Base-by-base conservation (phyloP, 1,284 basidiomycete genomes). In the Psilocybe mexicana region DNA sequence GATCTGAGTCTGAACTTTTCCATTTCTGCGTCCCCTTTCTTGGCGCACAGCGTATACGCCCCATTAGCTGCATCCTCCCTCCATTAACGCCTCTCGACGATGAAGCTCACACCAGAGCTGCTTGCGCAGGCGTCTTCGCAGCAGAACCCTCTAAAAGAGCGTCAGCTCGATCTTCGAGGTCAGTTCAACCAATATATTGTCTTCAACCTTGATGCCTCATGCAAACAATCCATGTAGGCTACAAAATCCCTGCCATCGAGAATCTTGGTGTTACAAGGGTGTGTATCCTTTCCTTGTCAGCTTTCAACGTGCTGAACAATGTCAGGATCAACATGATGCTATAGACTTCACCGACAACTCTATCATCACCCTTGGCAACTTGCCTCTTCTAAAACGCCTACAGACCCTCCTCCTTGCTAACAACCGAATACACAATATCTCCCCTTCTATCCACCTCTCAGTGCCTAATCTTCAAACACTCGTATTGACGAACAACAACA, bases 231-330 rank as follows among this genome's bases (percentile, higher is more conserved):
- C 60, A 55, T 50, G 66, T 72, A 96, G 94, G 95, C 59, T 92
- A 94, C 76, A 96, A 96, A 84, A 98, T 99, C 69, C 94, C 96
- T 46, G 88, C 93, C 53, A 99, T 99, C 71, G 97, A 99, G 87
- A 99, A 99, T 81, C 83, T 99, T 67, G 97, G 96, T 79, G 94
- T 98, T 69, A 97, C 93, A 74, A 93, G 83, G 85, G 95, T 85
- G 77, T 73, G 79, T 80, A 69, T 64, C 47, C 48, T 8, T 49
- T 52, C 50, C 54, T 14, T n/a, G 43, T 44, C 43, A 49, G 11
- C 7, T n/a, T 57, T 57, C 47, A 10, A 40, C 52, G 44, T 24
- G 47, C 45, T 56, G 28, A 66, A 68, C 60, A 58, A 55, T 55
- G 58, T 44, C 55, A 93, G 88, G 91, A 98, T 79, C 94, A 89